Percentiles rank a stretch among this genome's conserved stretches.
These are phyloP conservation scores for Zychaea mexicana DNA, from an alignment of 371 early-diverging fungal genomes.

Conservation along the genomic window DNA sequence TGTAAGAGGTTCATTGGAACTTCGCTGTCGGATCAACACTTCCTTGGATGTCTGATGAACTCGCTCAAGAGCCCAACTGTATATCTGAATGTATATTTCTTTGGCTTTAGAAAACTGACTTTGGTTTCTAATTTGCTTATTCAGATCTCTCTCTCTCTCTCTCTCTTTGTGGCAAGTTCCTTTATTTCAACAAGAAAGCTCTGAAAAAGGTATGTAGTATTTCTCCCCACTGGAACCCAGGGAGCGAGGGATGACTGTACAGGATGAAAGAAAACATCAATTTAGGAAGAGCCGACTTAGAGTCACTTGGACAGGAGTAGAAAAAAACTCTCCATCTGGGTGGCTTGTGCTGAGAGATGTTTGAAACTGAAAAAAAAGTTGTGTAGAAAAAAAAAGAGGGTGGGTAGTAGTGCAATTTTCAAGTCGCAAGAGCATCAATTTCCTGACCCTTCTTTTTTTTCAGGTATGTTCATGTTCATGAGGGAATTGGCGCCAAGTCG, in stretches of 20 bases:
- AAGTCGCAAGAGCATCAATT: no score
- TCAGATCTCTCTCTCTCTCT: no score
- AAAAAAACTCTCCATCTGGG: not conserved
- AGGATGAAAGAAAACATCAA: conserved; percentile 24
- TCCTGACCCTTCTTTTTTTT: no score
- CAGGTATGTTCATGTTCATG: not conserved
- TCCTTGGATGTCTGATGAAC: conserved; percentile 37
- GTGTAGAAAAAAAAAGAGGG: not conserved
- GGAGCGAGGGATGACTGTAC: not conserved
- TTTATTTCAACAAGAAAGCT: not conserved
- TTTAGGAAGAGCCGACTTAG: conserved; percentile 30
- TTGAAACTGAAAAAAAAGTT: conserved; percentile 6
- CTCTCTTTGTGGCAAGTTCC: not conserved
- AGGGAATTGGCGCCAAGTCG: no score
- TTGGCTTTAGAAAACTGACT: not conserved
- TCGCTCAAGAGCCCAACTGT: no score
- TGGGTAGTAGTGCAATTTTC: no score
- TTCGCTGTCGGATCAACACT: conserved; percentile 26
- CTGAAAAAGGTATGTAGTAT: not conserved
- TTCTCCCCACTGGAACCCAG: not conserved
- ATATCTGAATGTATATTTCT: not conserved
- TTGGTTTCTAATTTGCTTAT: conserved; percentile 2
- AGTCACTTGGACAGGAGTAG: not conserved
- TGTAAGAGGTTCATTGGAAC: conserved; percentile 7
- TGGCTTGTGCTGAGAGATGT: conserved; percentile 21